These are phyloP conservation scores for Ceratocystis eucalypticola DNA, from an alignment of 2,329 filamentous ascomycete species.

Conservation along the genomic window DNA sequence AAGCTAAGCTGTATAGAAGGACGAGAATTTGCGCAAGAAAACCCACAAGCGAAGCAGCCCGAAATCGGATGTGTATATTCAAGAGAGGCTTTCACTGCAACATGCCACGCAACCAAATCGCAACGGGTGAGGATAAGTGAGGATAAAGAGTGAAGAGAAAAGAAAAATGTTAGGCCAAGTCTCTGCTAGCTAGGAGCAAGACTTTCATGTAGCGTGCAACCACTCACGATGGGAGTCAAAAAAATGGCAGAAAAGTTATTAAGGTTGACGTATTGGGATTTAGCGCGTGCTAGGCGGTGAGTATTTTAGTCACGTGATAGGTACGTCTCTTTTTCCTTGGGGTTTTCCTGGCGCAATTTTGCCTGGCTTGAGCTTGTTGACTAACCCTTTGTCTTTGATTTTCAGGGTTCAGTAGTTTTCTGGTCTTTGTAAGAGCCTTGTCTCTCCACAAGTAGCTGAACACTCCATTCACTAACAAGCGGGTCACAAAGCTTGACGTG, in stretches of 20 bases:
- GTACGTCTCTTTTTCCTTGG: not conserved
- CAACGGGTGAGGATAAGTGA: not conserved
- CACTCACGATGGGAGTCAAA: not conserved
- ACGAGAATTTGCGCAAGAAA: not conserved
- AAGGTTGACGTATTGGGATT: not conserved
- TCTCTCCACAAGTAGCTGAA: not conserved
- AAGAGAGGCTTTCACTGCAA: not conserved
- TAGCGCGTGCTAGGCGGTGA: constrained; percentile 6
- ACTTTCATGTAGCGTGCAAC: not conserved
- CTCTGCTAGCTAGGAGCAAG: not conserved
- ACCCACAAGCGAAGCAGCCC: not conserved
- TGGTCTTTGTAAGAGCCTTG: not conserved
- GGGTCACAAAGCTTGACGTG: not conserved
- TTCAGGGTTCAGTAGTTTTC: not conserved
- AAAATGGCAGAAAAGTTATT: constrained; percentile 5
- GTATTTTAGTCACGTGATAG: not conserved
- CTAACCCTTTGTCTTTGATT: not conserved
- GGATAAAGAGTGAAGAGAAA: not conserved
- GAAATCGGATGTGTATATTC: not conserved
- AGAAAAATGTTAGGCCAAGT: not conserved
- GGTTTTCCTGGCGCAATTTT: not conserved
- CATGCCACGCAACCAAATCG: not conserved
- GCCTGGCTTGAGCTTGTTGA: not conserved
- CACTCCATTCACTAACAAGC: not conserved
- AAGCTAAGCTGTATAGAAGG: not conserved